phyloP scores from a whole-genome alignment of 2,329 filamentous ascomycete genomes.

The Westerdykella ornata region DNA sequence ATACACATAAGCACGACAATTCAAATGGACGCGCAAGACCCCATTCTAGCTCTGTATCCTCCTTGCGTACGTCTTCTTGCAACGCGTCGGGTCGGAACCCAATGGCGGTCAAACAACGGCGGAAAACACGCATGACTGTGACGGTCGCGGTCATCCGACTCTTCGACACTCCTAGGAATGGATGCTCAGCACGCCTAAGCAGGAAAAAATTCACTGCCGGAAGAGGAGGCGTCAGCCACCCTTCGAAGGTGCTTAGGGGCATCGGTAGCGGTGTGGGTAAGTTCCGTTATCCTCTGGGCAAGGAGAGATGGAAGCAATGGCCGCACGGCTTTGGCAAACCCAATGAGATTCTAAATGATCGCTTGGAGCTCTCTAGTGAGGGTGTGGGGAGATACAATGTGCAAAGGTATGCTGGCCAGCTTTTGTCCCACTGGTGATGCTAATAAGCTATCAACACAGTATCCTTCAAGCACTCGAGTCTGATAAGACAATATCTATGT shows the following conservation, averaged over 20 bases:
- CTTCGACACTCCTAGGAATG: not conserved
- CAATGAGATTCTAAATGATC: too few relatives aligned
- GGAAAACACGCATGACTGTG: not conserved
- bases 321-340: conserved; percentile 1
- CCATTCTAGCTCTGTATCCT: not conserved
- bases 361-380: conserved; percentile 16
- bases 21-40: not conserved
- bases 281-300: conserved; percentile 17
- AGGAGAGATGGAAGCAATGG: conserved; percentile 13
- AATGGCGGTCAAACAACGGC: not conserved
- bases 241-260: conserved; percentile 20
- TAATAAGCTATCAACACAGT: conserved; percentile 30
- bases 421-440: conserved; percentile 28
- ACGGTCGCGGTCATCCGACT: not conserved
- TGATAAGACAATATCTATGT: conserved; percentile 8
- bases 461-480: conserved; percentile 26
- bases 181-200: not conserved
- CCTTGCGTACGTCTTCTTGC: not conserved
- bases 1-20: not conserved
- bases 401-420: conserved; percentile 32
- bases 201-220: too few relatives aligned
- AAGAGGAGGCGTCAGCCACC: too few relatives aligned
- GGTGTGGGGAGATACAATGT: conserved; percentile 21
- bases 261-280: conserved; percentile 23
- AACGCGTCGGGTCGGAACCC: not conserved